Conservation (phyloP, 2,329 filamentous ascomycete species). For the Fusarium nodosum region DNA sequence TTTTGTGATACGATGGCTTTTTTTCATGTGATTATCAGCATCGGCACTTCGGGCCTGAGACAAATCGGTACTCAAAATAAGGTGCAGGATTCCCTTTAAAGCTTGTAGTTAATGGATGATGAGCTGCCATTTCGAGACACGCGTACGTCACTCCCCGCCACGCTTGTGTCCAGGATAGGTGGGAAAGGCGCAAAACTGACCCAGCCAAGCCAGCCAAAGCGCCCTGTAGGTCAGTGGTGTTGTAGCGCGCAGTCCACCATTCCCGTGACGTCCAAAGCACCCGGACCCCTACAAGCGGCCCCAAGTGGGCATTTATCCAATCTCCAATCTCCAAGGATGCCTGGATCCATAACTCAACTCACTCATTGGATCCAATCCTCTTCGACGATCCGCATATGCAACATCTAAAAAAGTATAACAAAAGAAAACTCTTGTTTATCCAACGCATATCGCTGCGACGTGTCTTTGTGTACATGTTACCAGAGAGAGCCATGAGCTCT, state of each 20-base stretch:
- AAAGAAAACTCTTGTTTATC: slow-evolving; percentile 11
- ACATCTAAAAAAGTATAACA: slow-evolving; percentile 32
- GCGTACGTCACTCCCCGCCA: slow-evolving; percentile 44
- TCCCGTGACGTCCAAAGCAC: slow-evolving; percentile 38
- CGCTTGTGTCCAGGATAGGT: slow-evolving; percentile 37
- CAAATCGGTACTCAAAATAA: slow-evolving; percentile 29
- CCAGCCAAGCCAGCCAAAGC: slow-evolving; percentile 1
- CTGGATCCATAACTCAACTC: slow-evolving; percentile 5
- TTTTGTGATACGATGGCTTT: slow-evolving; percentile 15
- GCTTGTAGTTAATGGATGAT: slow-evolving; percentile 31
- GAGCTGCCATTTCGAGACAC: slow-evolving; percentile 32
- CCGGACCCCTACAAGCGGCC: slow-evolving; percentile 30
- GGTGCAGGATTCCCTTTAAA: slow-evolving; percentile 18
- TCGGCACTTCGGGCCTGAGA: slow-evolving; percentile 34
- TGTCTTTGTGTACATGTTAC: slow-evolving; percentile 15
- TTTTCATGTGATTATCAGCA: slow-evolving; percentile 40
- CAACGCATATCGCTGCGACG: slow-evolving; percentile 24
- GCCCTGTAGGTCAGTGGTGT: slow-evolving; percentile 35
- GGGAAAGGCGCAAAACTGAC: slow-evolving; percentile 34
- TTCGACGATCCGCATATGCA: slow-evolving; percentile 34
- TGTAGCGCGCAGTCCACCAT: slow-evolving; percentile 27
- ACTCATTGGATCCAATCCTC: slow-evolving; percentile 28
- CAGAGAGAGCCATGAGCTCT: slow-evolving; percentile 39
- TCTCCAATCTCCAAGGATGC: slow-evolving; percentile 16
- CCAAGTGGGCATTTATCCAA: slow-evolving; percentile 4